These are phyloP conservation scores for Wallacemonas sp. DNA, from an alignment of 208 protist species.

Conservation along the genomic window DNA sequence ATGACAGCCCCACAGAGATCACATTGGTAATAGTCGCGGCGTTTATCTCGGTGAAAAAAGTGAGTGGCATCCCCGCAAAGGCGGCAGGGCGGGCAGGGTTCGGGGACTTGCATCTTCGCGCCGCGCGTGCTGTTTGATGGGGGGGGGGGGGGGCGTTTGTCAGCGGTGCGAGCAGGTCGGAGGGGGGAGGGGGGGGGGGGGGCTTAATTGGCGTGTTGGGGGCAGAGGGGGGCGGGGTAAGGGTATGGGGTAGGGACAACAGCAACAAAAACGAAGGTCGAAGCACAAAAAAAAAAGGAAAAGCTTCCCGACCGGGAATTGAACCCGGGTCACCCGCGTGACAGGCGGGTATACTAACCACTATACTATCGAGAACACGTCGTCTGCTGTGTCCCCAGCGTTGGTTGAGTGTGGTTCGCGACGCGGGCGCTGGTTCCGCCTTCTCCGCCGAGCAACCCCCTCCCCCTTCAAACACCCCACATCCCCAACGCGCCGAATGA, in stretches of 20 bases:
- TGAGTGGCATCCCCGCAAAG: conserved; percentile 20
- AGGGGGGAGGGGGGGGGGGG: too few species aligned
- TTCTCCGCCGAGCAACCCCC: too few species aligned
- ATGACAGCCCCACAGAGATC: conserved; percentile 39
- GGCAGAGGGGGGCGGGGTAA: neutral
- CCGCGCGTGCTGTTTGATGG: neutral
- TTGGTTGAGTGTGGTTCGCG: too few species aligned
- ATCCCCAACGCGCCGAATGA: too few species aligned
- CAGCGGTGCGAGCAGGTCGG: neutral
- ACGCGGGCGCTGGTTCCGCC: too few species aligned
- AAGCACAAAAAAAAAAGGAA: neutral
- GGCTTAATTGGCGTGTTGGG: neutral
- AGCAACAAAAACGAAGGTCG: too few species aligned
- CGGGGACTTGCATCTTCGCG: neutral
- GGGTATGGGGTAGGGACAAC: neutral
- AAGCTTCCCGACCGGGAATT: conserved; percentile 18
- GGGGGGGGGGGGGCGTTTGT: neutral
- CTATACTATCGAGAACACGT: conserved; percentile 17
- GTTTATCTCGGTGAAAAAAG: conserved; percentile 37
- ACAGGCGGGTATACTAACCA: conserved; percentile 19
- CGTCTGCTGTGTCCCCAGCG: neutral
- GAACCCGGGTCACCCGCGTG: conserved; percentile 17
- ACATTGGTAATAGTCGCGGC: conserved; percentile 35
- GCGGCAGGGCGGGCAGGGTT: conserved; percentile 17
- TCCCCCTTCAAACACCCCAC: too few species aligned